Conservation (phyloP, 2,329 filamentous ascomycete genomes). For the Mycogone perniciosa region DNA sequence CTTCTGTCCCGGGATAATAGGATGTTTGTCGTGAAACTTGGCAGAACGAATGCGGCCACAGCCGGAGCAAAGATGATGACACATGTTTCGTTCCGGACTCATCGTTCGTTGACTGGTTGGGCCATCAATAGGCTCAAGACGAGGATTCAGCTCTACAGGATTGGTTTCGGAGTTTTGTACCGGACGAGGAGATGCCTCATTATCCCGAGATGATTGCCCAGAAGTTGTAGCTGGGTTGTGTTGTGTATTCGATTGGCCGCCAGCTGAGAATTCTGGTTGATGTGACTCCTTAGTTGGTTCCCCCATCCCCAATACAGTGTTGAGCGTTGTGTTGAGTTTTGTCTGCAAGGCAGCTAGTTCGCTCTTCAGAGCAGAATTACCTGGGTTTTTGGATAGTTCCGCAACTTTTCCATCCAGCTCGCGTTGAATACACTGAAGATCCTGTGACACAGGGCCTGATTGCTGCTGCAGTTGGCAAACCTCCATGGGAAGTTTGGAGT, state of each 20-base stretch:
- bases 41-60: slow-evolving; percentile 31
- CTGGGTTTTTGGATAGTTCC: slow-evolving; percentile 19
- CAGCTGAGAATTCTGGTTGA: background rate
- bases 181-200: background rate
- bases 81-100: slow-evolving; percentile 17
- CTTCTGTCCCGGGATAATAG: slow-evolving; percentile 18
- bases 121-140: background rate
- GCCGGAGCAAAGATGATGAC: slow-evolving; percentile 30
- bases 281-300: background rate
- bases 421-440: slow-evolving; percentile 23
- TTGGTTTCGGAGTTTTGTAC: background rate
- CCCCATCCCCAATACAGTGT: slow-evolving; percentile 12
- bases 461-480: background rate
- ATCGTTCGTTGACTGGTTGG: slow-evolving; percentile 11
- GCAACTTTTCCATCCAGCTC: slow-evolving; percentile 22
- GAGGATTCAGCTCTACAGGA: background rate
- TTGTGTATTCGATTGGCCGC: background rate
- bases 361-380: slow-evolving; percentile 17
- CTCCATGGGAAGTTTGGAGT: background rate
- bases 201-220: background rate
- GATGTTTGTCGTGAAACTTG: slow-evolving; percentile 30
- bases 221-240: background rate
- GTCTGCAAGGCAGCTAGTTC: slow-evolving; percentile 23
- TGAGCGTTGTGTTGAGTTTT: slow-evolving; percentile 24
- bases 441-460: slow-evolving; percentile 8